Percentiles rank a stretch among this genome's conserved stretches.
Conservation (phyloP, 1,139 yeast genomes). For the Magnusiomyces fungicola region DNA sequence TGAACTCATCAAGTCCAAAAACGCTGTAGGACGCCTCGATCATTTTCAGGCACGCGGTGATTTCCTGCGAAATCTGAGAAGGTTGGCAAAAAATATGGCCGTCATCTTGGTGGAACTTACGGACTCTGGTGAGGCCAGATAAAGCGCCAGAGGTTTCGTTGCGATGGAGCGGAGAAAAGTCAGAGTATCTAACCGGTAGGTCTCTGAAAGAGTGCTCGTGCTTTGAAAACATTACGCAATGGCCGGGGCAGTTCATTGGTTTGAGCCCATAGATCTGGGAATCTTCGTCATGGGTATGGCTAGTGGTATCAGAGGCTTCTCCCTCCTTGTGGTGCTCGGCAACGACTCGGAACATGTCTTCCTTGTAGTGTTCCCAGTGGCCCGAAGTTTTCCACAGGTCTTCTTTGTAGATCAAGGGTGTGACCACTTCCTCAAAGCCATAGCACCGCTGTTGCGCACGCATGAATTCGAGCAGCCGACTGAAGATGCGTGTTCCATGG, state of each 20-base stretch:
- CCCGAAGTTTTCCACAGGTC: constrained; percentile 88
- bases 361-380: constrained; percentile 92
- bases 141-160: constrained; percentile 95
- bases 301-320: constrained; percentile 17
- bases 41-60: constrained; percentile 63
- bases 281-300: constrained; percentile 29
- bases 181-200: constrained; percentile 82
- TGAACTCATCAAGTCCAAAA: constrained; percentile 65
- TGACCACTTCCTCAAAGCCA: constrained; percentile 88
- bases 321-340: constrained; percentile 28
- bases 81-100: constrained; percentile 93
- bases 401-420: constrained; percentile 84
- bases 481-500: constrained; percentile 82
- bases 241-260: constrained; percentile 98
- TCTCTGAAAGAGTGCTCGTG: constrained; percentile 86
- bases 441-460: constrained; percentile 71
- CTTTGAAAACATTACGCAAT: constrained; percentile 76
- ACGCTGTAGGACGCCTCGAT: constrained; percentile 71
- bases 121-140: constrained; percentile 87
- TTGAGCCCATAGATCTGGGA: constrained; percentile 70
- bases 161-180: constrained; percentile 89
- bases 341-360: constrained; percentile 81
- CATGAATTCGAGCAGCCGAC: constrained; percentile 72
- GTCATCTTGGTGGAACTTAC: constrained; percentile 97
- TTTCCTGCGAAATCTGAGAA: constrained; percentile 75